Conservation (phyloP, 306 rosid genomes). For the Fragaria iinumae region DNA sequence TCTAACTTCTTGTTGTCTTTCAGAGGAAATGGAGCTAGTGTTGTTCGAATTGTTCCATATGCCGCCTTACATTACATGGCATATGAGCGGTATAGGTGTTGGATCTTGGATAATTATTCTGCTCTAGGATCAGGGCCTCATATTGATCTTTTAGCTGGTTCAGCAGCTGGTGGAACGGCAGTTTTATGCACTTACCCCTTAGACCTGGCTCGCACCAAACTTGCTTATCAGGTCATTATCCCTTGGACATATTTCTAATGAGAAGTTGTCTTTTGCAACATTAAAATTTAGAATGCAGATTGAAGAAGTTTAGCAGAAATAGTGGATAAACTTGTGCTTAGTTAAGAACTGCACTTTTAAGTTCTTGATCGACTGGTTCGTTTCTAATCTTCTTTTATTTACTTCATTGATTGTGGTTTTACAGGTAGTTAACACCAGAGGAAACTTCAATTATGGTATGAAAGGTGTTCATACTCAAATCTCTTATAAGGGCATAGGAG, state of each 20-base stretch:
- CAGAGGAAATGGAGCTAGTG: conserved; percentile 98
- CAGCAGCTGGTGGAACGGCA: conserved; percentile 95
- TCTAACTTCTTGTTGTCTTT: conserved; percentile 18
- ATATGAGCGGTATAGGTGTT: conserved; percentile 84
- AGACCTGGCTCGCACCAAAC: conserved; percentile 96
- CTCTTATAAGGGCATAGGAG: conserved; percentile 57
- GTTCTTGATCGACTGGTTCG: background rate
- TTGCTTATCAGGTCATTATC: conserved; percentile 82
- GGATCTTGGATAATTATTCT: conserved; percentile 70
- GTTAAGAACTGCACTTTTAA: background rate
- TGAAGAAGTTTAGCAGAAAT: background rate
- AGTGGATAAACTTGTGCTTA: background rate
- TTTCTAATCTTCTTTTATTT: background rate
- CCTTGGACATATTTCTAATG: background rate
- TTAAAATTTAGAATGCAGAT: background rate
- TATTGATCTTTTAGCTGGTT: conserved; percentile 95
- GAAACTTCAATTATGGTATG: conserved; percentile 38
- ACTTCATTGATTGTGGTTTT: conserved; percentile 15
- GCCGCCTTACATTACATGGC: conserved; percentile 98
- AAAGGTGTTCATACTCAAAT: conserved; percentile 44
- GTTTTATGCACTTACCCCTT: conserved; percentile 89
- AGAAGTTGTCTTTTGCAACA: background rate
- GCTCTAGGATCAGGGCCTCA: conserved; percentile 74
- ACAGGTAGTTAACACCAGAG: conserved; percentile 62
- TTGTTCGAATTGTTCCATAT: conserved; percentile 82